Base-by-base conservation (phyloP, 176 grass and related monocot species). In the Cenchrus fungigraminus region DNA sequence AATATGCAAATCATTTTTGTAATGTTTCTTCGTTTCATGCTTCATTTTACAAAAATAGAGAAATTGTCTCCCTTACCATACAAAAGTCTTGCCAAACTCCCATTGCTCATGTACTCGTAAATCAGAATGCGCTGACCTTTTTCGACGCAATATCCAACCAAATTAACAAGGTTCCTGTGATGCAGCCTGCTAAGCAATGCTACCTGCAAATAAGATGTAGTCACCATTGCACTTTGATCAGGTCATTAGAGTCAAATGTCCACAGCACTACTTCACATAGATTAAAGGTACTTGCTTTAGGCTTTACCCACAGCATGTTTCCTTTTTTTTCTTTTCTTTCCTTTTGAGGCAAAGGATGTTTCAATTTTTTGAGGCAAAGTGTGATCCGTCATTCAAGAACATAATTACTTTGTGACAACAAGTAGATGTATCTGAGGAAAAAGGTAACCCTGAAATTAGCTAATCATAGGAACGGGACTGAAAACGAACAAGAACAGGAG, bases 131-230 rank as follows among this genome's bases (percentile, higher is more conserved):
- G 88, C 65, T 96, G 89, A 14, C 86, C 84, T 81, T 98, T 95
- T 68, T 98, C 96, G 52, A 98, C 86, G 47, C 96, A 98, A 76
- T 95, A 98, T n/a, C 96, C 96, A 44, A 98, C 93, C 88, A 98
- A 91, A 98, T 98, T 98, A 47, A 98, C 96, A 84, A 98, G 96
- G 77, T 98, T 98, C 72, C 96, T 95, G 37, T 98, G 96, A 88
- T 98, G 96, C 86, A 98, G 84, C 88, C 96, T 93, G 56, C 96
- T 96, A 45, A 99, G 91, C 86, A 99, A 87, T 75, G 88, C 92
- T 47, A 99, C 97, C 93, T 99, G 89, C 40, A 88, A 76, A 89
- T 4, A 45, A 50, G 49, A 51, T 9, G 45, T 72, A 72, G 47
- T 12, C 43, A 83, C 28, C 70, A 47, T 84, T 71, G 34, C 17